Base-by-base conservation (phyloP, 108 stramenopile species). In the Skeletonema menzelii region DNA sequence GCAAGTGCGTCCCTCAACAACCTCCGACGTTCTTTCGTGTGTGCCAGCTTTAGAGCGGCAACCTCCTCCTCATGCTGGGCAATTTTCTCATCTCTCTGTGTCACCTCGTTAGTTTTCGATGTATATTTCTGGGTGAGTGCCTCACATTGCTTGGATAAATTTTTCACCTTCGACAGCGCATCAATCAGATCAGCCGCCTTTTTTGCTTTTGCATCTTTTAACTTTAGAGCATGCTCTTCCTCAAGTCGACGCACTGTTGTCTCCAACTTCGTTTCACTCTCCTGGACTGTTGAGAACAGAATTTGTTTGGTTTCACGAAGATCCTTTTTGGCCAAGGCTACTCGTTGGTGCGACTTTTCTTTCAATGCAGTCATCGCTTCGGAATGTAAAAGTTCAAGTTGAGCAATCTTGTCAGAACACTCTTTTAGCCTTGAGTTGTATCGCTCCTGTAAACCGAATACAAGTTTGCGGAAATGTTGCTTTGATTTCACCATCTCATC, bases 271-370 rank as follows among this genome's bases (percentile, higher is more conserved):
- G 49, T 55, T 38, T 80, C 72, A 22, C 60, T 58, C 57, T 80
- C 79, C 38, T 72, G 34, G 3, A 80, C 64, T 26, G 72, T 68
- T 31, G 58, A 42, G 58, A 73, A 80, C 19, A 80, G 72, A 49
- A 80, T 80, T 56, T 63, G 24, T 59, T 80, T 80, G 19, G 79
- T 66, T 47, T 80, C 68, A 15, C 61, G 56, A 5, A 62, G 56
- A 34, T 73, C 72, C 17, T 73, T 69, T 15, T 37, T 47, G 32
- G 63, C 62, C 17, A 53, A 46, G 19, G 37, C 67, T 11, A 80
- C 22, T 57, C 65, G 67, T 34, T 11, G 22, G 13, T 66, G 40
- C 3, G 46, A 72, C 31, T 58, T 53, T 26, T 55, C 57, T 31
- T 64, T 69, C 59, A 75, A 27, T 42, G 53, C 14, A 14, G 40